Evolutionary conservation across 805 yeast genomes (phyloP).

Genomic region (Pichia ethanolica): DNA sequence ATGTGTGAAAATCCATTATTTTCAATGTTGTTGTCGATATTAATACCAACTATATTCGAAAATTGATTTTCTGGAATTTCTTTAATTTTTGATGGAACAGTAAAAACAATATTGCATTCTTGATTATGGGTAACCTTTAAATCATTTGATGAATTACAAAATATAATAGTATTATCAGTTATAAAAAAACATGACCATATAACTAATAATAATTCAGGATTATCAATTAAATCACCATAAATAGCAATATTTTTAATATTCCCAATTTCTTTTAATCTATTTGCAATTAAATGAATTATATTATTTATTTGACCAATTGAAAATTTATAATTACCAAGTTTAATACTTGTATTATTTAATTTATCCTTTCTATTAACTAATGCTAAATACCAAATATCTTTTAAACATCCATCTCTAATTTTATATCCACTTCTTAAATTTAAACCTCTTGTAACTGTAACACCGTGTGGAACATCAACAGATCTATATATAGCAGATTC

Average conservation of each 20-base stretch:
- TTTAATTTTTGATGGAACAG: not conserved
- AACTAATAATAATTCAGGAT: conserved; percentile 17
- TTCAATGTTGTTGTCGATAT: not conserved
- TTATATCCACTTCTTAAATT: conserved; percentile 57
- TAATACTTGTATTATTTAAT: not conserved
- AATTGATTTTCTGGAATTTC: not conserved
- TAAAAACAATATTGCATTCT: not conserved
- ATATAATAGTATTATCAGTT: conserved; percentile 30
- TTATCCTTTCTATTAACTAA: conserved; percentile 17
- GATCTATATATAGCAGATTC: conserved; percentile 78
- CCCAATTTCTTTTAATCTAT: conserved; percentile 12
- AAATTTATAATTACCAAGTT: not conserved
- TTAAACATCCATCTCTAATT: conserved; percentile 65
- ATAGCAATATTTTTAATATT: conserved; percentile 20
- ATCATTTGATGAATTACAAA: conserved; percentile 21
- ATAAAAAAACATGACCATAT: conserved; percentile 27
- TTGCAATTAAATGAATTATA: conserved; percentile 23
- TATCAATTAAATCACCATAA: conserved; percentile 13
- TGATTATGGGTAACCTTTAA: not conserved
- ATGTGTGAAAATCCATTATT: not conserved
- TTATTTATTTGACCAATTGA: conserved; percentile 23
- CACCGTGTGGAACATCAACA: conserved; percentile 63
- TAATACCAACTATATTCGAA: not conserved
- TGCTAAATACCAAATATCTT: conserved; percentile 64
- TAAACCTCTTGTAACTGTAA: conserved; percentile 62